Percentiles rank a stretch among this genome's conserved stretches.
Conservation (phyloP, 2,329 filamentous ascomycete species). For the Lachnellula arida region DNA sequence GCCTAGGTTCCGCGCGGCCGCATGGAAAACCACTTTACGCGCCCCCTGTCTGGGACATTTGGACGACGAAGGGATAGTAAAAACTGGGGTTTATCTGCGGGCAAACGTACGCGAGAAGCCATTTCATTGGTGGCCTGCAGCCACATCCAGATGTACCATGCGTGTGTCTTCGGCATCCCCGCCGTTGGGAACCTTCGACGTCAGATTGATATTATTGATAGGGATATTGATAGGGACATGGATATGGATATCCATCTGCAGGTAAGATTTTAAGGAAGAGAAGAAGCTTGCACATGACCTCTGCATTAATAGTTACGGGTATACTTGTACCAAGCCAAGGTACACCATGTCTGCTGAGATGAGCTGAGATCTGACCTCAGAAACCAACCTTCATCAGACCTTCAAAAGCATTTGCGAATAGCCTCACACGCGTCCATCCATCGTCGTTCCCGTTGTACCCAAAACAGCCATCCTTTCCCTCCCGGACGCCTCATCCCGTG, state of each 20-base stretch:
- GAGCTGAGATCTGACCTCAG: not conserved
- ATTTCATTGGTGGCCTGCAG: not conserved
- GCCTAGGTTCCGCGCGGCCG: no score
- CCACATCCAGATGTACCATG: not conserved
- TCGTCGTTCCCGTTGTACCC: not conserved
- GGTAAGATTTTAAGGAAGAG: not conserved
- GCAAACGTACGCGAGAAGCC: not conserved
- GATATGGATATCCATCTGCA: not conserved
- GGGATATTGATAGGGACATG: not conserved
- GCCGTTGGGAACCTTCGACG: not conserved
- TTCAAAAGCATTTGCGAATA: not conserved
- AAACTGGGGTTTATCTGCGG: not conserved
- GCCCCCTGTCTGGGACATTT: no score
- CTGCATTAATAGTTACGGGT: not conserved
- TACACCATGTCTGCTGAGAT: not conserved
- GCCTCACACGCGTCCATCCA: not conserved
- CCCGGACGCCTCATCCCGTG: not conserved
- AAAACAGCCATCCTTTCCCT: not conserved
- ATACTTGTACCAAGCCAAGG: no score
- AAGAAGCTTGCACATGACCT: no score
- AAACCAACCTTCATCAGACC: not conserved
- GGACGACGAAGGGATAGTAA: no score
- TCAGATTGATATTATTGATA: not conserved
- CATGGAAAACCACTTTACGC: no score
- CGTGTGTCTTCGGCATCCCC: not conserved